These are phyloP conservation scores for Talaromyces islandicus DNA, from an alignment of 2,329 filamentous ascomycete genomes.

Conservation along the genomic window DNA sequence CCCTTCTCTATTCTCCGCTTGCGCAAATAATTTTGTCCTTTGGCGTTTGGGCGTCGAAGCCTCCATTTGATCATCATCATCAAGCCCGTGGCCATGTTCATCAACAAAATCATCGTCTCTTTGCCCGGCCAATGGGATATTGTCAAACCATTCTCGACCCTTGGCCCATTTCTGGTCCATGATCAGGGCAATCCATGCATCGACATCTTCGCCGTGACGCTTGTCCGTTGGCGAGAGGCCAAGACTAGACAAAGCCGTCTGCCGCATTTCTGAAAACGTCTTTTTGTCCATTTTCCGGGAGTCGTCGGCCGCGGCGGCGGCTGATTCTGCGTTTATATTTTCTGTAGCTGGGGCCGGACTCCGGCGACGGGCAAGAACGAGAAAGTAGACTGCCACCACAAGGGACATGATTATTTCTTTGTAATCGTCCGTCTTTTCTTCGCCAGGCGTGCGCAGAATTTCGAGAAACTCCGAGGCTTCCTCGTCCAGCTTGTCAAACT, in stretches of 20 bases:
- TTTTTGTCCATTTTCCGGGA: slow-evolving; percentile 33
- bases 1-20: slow-evolving; percentile 18
- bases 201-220: slow-evolving; percentile 46
- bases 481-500: slow-evolving; percentile 39
- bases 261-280: slow-evolving; percentile 35
- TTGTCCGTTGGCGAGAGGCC: slow-evolving; percentile 38
- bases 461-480: slow-evolving; percentile 29
- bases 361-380: slow-evolving; percentile 47
- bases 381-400: slow-evolving; percentile 39
- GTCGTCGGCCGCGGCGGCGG: slow-evolving; percentile 1
- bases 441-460: slow-evolving; percentile 34
- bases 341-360: slow-evolving; percentile 15
- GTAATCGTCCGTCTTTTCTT: slow-evolving; percentile 39
- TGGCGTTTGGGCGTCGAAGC: slow-evolving; percentile 17
- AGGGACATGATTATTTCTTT: slow-evolving; percentile 33
- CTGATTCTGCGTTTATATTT: slow-evolving; percentile 1
- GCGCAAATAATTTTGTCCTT: slow-evolving; percentile 18
- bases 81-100: slow-evolving; percentile 18
- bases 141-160: slow-evolving; percentile 62
- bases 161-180: slow-evolving; percentile 45
- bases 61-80: slow-evolving; percentile 30
- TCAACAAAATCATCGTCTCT: slow-evolving; percentile 23
- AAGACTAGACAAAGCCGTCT: slow-evolving; percentile 30
- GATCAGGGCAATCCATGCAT: slow-evolving; percentile 56
- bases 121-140: slow-evolving; percentile 40